Evolutionary conservation across 208 protist species (phyloP).

Genomic region (Crithidia expoeki): DNA sequence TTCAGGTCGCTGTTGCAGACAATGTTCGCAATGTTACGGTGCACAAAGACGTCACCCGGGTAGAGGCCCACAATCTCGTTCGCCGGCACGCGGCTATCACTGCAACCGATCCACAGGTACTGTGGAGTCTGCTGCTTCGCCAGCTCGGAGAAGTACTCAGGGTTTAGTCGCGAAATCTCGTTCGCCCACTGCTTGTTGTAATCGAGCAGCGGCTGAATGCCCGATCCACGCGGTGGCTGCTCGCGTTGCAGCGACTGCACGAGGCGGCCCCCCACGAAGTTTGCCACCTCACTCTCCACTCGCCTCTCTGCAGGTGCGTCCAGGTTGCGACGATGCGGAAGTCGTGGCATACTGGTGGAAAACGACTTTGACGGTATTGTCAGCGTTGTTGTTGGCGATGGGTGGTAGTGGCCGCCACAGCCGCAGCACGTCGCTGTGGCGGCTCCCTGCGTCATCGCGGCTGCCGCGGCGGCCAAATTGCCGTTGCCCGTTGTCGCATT

Average conservation of each 20-base stretch:
- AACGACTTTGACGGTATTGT: slow-evolving; percentile 26
- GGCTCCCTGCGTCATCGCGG: not conserved
- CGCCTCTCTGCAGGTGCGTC: not conserved
- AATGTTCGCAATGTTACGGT: slow-evolving; percentile 95
- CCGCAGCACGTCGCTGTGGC: slow-evolving; percentile 30
- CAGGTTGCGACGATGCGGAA: not conserved
- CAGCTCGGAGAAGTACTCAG: slow-evolving; percentile 85
- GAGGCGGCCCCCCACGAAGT: slow-evolving; percentile 46
- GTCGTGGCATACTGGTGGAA: slow-evolving; percentile 9
- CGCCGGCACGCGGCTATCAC: slow-evolving; percentile 85
- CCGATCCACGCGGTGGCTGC: slow-evolving; percentile 66
- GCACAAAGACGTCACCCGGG: slow-evolving; percentile 94
- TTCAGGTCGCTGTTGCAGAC: slow-evolving; percentile 92
- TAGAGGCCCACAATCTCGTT: slow-evolving; percentile 90
- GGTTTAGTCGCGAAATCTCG: slow-evolving; percentile 76
- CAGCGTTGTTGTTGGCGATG: slow-evolving; percentile 20
- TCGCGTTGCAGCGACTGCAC: slow-evolving; percentile 65
- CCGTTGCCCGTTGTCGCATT: not conserved
- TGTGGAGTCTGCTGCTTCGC: slow-evolving; percentile 86
- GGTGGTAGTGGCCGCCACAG: slow-evolving; percentile 36
- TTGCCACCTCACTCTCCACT: slow-evolving; percentile 32
- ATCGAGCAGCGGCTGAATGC: slow-evolving; percentile 82
- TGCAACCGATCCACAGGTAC: slow-evolving; percentile 95
- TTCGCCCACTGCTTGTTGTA: slow-evolving; percentile 90
- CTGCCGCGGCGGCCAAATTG: slow-evolving; percentile 16